Conservation (phyloP, 73 alveolate genomes). For the Strombidium stylifer region DNA sequence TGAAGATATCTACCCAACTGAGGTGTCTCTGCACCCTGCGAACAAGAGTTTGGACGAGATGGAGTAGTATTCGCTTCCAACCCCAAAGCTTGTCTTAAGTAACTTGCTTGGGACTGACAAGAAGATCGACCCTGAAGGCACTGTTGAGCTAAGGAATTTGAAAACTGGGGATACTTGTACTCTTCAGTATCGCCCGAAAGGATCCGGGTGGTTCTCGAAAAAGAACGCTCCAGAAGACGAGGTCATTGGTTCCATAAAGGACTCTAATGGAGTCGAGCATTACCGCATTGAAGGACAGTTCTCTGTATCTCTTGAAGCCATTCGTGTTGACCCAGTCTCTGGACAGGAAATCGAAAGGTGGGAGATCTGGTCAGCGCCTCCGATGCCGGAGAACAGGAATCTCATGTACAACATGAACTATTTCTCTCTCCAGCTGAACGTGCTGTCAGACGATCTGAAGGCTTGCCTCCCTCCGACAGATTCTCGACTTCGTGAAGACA, state of each 20-base stretch:
- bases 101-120: slow-evolving; percentile 79
- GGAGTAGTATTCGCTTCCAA: slow-evolving; percentile 71
- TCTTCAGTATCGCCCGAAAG: slow-evolving; percentile 74
- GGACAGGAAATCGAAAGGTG: too few relatives aligned
- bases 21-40: too few relatives aligned
- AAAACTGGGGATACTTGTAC: slow-evolving; percentile 75
- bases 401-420: slow-evolving; percentile 68
- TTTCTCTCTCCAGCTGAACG: slow-evolving; percentile 78
- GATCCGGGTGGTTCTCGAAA: slow-evolving; percentile 85
- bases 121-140: slow-evolving; percentile 90
- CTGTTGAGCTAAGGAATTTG: slow-evolving; percentile 63
- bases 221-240: slow-evolving; percentile 68
- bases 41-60: too few relatives aligned
- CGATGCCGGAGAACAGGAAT: slow-evolving; percentile 73
- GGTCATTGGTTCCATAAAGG: slow-evolving; percentile 70
- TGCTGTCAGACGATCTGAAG: slow-evolving; percentile 59
- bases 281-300: too few relatives aligned
- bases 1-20: too few relatives aligned
- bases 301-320: too few relatives aligned
- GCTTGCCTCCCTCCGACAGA: slow-evolving; percentile 81
- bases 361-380: slow-evolving; percentile 64
- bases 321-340: too few relatives aligned
- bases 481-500: slow-evolving; percentile 90
- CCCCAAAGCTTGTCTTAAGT: slow-evolving; percentile 75
- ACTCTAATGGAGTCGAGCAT: slow-evolving; percentile 65